These are phyloP conservation scores for Halophytophthora polymorphica DNA, from an alignment of 352 stramenopile species.

Conservation along the genomic window DNA sequence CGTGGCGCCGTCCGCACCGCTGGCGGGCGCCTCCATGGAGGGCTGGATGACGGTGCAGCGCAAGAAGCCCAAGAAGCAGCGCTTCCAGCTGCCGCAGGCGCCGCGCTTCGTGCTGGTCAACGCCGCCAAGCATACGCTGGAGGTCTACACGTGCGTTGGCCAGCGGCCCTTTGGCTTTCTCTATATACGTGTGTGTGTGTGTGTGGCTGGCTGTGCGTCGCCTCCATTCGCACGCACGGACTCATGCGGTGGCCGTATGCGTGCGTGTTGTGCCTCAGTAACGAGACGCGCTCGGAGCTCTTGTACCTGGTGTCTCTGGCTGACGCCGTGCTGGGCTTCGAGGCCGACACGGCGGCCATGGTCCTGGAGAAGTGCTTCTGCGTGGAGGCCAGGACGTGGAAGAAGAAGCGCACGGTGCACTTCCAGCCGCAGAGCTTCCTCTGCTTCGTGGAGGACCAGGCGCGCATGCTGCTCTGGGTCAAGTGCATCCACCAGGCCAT, in stretches of 20 bases:
- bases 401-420: slow-evolving; percentile 59
- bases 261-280: slow-evolving; percentile 18
- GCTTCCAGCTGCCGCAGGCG: slow-evolving; percentile 43
- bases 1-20: slow-evolving; percentile 19
- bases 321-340: slow-evolving; percentile 53
- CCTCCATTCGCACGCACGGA: too few species aligned
- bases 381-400: slow-evolving; percentile 67
- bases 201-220: slow-evolving; percentile 7
- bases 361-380: slow-evolving; percentile 79
- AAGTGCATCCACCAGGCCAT: slow-evolving; percentile 76
- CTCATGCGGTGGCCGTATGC: too few species aligned
- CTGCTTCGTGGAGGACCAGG: slow-evolving; percentile 71
- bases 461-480: slow-evolving; percentile 68
- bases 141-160: slow-evolving; percentile 48
- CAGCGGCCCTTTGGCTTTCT: too few species aligned
- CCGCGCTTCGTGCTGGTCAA: slow-evolving; percentile 53
- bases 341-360: slow-evolving; percentile 63
- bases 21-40: slow-evolving; percentile 43
- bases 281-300: slow-evolving; percentile 43
- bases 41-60: slow-evolving; percentile 60
- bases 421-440: slow-evolving; percentile 63
- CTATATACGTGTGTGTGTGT: slow-evolving; percentile 2
- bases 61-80: slow-evolving; percentile 58
- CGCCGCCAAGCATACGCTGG: slow-evolving; percentile 45
- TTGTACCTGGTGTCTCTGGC: slow-evolving; percentile 66